Base-by-base conservation (phyloP, 805 yeast genomes). In the Candida ficus region DNA sequence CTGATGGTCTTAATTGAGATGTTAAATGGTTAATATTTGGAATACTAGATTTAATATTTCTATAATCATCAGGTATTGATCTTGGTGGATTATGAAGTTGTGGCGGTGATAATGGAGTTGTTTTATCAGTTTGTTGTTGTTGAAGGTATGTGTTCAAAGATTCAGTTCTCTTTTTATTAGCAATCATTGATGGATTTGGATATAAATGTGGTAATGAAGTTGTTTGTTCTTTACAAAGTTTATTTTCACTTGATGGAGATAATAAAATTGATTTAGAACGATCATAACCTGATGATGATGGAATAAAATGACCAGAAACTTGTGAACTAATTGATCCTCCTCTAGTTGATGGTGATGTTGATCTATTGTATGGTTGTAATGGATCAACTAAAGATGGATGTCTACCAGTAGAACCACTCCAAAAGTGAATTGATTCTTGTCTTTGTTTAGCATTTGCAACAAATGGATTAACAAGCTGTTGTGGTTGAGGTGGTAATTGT, bases 331-430 rank as follows among this genome's bases (percentile, higher is more conserved):
- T 20, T 19, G 38, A 35, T 17, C 27, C 35, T n/a, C n/a, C n/a
- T n/a, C n/a, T n/a, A 22, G 30, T 25, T 18, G 47, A 46, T 12
- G 44, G n/a, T n/a, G n/a, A n/a, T n/a, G n/a, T n/a, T n/a, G n/a
- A n/a, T n/a, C n/a, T n/a, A n/a, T n/a, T n/a, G n/a, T n/a, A 30
- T 14, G 54, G 39, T 26, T 48, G 39, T 25, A 56, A 34, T 5
- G 61, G 61, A 29, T 56, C 61, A 34, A 56, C 42, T 36, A 54
- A 47, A 3, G 51, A 45, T 3, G 59, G 55, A 21, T 55, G 58
- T 47, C 61, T 48, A 20, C 32, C 38, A 3, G 41, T 40, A 4
- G 56, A 40, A n/a, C 37, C 33, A 33, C 49, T 53, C 60, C 60
- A 56, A 34, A 54, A 56, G 29, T 50, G 53, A 19, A 56, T 48